phyloP scores from a whole-genome alignment of 2,329 filamentous ascomycete genomes.

The Grosmannia huntii region DNA sequence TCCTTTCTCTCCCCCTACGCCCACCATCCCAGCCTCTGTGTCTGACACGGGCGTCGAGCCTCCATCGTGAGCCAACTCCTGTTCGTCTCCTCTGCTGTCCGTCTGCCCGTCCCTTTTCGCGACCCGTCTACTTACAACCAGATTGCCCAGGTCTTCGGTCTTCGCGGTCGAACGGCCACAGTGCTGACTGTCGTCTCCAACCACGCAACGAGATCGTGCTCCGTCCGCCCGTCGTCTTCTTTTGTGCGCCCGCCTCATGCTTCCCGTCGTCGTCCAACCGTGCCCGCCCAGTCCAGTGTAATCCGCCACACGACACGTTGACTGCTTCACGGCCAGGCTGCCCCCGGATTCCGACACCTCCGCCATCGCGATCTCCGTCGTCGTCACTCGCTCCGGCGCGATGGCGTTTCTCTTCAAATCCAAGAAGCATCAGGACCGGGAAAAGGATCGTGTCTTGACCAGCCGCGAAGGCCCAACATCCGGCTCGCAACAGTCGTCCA shows the following conservation, averaged over 20 bases:
- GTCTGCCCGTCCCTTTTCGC: not conserved
- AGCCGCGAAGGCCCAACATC: conserved; percentile 38
- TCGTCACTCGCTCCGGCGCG: conserved; percentile 19
- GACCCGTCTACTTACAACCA: not conserved
- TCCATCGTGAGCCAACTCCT: not conserved
- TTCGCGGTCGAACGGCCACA: not conserved
- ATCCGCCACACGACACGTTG: not conserved
- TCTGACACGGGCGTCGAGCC: not conserved
- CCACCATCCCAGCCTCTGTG: not conserved
- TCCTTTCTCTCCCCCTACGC: not conserved
- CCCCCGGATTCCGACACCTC: not conserved
- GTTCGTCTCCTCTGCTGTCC: not conserved
- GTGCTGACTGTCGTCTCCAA: not conserved
- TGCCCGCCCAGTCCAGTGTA: not conserved
- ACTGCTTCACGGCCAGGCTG: not conserved
- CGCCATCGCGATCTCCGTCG: not conserved
- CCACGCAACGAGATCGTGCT: not conserved
- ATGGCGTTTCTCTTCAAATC: conserved; percentile 80
- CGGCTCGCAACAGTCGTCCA: conserved; percentile 31
- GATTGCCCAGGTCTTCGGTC: not conserved
- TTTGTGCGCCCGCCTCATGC: not conserved
- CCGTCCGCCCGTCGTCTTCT: not conserved
- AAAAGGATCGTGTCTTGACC: conserved; percentile 47
- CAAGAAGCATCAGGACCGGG: conserved; percentile 55
- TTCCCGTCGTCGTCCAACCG: not conserved